These are phyloP conservation scores for Cercospora sp. DNA, from an alignment of 2,329 filamentous ascomycete species.

Conservation along the genomic window DNA sequence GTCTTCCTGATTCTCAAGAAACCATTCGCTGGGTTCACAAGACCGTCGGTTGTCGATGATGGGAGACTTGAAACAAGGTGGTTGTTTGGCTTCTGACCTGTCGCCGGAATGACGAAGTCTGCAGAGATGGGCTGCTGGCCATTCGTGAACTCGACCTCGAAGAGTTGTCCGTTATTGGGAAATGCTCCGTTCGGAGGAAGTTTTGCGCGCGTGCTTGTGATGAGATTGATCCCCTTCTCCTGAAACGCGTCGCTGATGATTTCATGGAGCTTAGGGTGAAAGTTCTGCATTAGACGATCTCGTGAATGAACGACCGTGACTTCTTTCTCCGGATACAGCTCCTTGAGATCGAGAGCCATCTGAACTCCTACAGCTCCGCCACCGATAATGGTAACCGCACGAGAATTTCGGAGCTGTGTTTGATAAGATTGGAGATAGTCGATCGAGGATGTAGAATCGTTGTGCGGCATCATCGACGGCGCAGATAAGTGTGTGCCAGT, in stretches of 20 bases:
- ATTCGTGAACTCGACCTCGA: conserved; percentile 47
- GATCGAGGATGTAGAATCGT: conserved; percentile 18
- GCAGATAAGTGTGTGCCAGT: conserved; percentile 25
- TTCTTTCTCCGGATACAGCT: conserved; percentile 56
- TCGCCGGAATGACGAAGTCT: conserved; percentile 60
- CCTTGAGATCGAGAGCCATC: conserved; percentile 61
- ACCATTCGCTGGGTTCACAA: conserved; percentile 26
- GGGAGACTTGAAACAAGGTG: conserved; percentile 51
- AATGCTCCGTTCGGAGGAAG: conserved; percentile 30
- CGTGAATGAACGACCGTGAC: conserved; percentile 62
- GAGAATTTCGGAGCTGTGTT: conserved; percentile 28
- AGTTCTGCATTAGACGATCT: conserved; percentile 54
- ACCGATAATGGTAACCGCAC: conserved; percentile 41
- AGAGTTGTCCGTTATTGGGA: conserved; percentile 24
- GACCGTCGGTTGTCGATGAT: conserved; percentile 46
- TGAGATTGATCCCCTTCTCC: conserved; percentile 51
- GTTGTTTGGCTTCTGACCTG: conserved; percentile 61
- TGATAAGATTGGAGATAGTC: conserved; percentile 22
- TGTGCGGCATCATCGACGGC: conserved; percentile 26
- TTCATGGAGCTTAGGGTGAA: conserved; percentile 45
- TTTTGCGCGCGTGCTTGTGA: conserved; percentile 45
- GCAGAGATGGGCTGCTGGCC: conserved; percentile 48
- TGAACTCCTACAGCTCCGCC: conserved; percentile 64
- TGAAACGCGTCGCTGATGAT: conserved; percentile 46
- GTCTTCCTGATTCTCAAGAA: conserved; percentile 53